Evolutionary conservation across 352 stramenopile genomes (phyloP), one percentile per base, ranked within the genome.

Genomic region (Phytophthora vignae): DNA sequence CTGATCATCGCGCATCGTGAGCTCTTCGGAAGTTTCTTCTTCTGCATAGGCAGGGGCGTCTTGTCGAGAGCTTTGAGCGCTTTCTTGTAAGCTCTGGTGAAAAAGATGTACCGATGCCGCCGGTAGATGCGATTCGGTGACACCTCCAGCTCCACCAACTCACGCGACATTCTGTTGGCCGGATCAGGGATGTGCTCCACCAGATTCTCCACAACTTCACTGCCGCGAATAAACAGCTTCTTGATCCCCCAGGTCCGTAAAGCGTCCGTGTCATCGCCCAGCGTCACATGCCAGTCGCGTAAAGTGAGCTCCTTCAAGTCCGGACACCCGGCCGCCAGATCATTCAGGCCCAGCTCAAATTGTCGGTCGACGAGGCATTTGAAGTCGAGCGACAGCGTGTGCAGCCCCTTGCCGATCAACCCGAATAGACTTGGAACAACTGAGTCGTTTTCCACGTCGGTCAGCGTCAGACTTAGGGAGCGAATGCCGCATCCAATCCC

Each of bases 181-280:
- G 55, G 15, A 15, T 53, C 22, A 1, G 17, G 2, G 14, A 62
- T 9, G n/a, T 21, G 52, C 11, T 19, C 55, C 1, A 22, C 19
- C 21, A 62, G 19, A 38, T 38, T 40, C 3, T 12, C 8, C 55
- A 62, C 36, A 9, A 49, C 17, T 6, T 36, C 3, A 36, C 14
- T 53, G 6, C n/a, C 38, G 3, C 42, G 19, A 21, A 62, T 46
- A 22, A 9, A 10, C 3, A 62, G 14, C 8, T 62, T 46, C 38
- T 53, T 62, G n/a, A 62, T 62, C 17, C 38, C n/a, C 55, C 55
- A 62, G 6, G 9, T 17, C 7, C 22, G 21, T 10, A 62, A 38
- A 8, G 19, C 38, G 21, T 53, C 38, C 9, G 2, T 14, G 21
- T 62, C 42, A 19, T 7, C 25, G 6, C 3, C 19, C 12, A 62